Conservation (phyloP, 805 yeast species). For the Pichia nakasei region DNA sequence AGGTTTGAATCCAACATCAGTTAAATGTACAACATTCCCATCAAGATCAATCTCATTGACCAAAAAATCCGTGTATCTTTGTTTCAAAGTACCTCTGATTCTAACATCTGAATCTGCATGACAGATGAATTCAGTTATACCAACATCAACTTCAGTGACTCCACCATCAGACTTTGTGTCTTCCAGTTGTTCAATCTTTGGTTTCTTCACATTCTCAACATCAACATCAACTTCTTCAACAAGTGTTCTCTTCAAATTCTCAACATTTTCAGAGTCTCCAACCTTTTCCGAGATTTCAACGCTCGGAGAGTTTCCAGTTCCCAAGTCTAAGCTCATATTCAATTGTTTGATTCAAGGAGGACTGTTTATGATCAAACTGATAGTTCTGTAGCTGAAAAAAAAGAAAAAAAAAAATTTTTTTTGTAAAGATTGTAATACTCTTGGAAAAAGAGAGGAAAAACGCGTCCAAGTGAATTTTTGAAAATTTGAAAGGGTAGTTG, state of each 20-base stretch:
- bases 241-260: conserved; percentile 1
- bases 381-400: no score
- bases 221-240: not conserved
- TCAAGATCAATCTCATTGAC: conserved; percentile 76
- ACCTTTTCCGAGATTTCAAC: no score
- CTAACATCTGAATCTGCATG: conserved; percentile 37
- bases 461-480: no score
- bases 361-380: no score
- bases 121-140: conserved; percentile 56
- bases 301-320: no score
- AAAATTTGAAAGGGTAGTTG: no score
- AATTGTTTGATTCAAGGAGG: no score
- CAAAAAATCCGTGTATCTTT: conserved; percentile 84
- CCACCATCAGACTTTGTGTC: conserved; percentile 23
- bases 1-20: conserved; percentile 61
- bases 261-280: not conserved
- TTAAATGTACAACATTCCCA: conserved; percentile 66
- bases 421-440: no score
- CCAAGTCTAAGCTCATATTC: no score
- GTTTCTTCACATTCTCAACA: conserved; percentile 4
- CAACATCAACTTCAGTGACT: conserved; percentile 72
- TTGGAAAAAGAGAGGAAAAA: no score
- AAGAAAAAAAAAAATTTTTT: no score
- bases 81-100: conserved; percentile 74
- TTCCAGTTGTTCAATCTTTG: not conserved